Percentiles rank a stretch among this genome's conserved stretches.
Conservation (phyloP, 2,329 filamentous ascomycete species). For the Diplodia scrobiculata region DNA sequence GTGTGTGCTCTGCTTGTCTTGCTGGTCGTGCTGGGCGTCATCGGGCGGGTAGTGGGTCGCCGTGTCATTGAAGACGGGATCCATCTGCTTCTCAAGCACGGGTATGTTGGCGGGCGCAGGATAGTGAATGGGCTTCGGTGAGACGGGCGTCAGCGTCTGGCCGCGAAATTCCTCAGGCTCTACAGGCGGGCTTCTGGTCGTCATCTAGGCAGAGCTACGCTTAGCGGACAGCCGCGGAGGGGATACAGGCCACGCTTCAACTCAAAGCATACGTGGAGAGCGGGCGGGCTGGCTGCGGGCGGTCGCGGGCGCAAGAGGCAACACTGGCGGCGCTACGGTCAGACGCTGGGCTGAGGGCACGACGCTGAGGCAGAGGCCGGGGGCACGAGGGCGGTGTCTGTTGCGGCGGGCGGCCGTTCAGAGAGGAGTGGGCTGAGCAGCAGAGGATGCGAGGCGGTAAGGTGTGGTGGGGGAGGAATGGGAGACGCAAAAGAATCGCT, state of each 20-base stretch:
- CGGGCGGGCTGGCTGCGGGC: constrained; percentile 27
- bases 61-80: constrained; percentile 69
- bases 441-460: constrained; percentile 24
- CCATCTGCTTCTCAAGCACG: constrained; percentile 70
- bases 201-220: constrained; percentile 53
- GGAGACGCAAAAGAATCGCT: constrained; percentile 17
- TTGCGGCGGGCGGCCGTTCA: constrained; percentile 22
- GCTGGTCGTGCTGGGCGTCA: constrained; percentile 42
- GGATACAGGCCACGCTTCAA: constrained; percentile 32
- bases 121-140: constrained; percentile 69
- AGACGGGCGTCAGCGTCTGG: constrained; percentile 68
- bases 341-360: constrained; percentile 20
- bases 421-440: constrained; percentile 10
- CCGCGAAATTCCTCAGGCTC: constrained; percentile 63
- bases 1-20: constrained; percentile 38
- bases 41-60: constrained; percentile 57
- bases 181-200: constrained; percentile 55
- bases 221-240: constrained; percentile 35
- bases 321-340: constrained; percentile 17
- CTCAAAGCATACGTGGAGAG: constrained; percentile 37
- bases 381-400: constrained; percentile 15
- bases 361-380: constrained; percentile 15
- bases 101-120: constrained; percentile 69
- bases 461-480: neutral
- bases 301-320: constrained; percentile 20